Conservation (phyloP, 306 rosid species). For the Acacia acuminata region DNA sequence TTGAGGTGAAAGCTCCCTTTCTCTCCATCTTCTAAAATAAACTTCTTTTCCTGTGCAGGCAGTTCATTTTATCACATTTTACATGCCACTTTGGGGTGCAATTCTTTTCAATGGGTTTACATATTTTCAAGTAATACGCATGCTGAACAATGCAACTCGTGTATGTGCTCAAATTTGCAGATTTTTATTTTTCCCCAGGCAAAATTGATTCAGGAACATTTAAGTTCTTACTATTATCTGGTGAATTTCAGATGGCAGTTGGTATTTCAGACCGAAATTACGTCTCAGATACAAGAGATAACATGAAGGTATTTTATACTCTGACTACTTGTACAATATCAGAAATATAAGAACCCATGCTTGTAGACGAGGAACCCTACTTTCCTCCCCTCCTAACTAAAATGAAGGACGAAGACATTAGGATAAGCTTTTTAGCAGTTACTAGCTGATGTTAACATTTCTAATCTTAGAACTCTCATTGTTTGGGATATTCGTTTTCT, state of each 20-base stretch:
- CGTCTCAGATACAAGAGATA: constrained; percentile 78
- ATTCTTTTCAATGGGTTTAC: constrained; percentile 94
- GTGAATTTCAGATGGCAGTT: constrained; percentile 89
- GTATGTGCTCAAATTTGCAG: constrained; percentile 52
- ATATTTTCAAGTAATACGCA: constrained; percentile 92
- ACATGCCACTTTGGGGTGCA: constrained; percentile 97
- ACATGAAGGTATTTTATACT: constrained; percentile 70
- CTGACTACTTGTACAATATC: constrained; percentile 1
- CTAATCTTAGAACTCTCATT: neutral
- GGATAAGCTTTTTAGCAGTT: constrained; percentile 2
- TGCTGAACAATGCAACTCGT: constrained; percentile 96
- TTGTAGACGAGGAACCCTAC: neutral
- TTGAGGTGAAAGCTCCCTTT: constrained; percentile 11
- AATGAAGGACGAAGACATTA: neutral
- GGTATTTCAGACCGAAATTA: constrained; percentile 78
- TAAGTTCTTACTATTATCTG: constrained; percentile 29
- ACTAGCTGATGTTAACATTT: neutral
- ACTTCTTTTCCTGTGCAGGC: constrained; percentile 58
- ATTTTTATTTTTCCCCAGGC: constrained; percentile 11
- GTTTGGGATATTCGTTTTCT: constrained; percentile 5
- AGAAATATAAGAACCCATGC: constrained; percentile 6
- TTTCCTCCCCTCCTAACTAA: neutral
- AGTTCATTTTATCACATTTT: constrained; percentile 88
- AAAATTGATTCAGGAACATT: constrained; percentile 24
- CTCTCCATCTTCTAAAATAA: constrained; percentile 2